Evolutionary conservation across 306 rosid genomes (phyloP), one percentile per base, ranked within the genome.

Genomic region (Acacia melanoxylon): DNA sequence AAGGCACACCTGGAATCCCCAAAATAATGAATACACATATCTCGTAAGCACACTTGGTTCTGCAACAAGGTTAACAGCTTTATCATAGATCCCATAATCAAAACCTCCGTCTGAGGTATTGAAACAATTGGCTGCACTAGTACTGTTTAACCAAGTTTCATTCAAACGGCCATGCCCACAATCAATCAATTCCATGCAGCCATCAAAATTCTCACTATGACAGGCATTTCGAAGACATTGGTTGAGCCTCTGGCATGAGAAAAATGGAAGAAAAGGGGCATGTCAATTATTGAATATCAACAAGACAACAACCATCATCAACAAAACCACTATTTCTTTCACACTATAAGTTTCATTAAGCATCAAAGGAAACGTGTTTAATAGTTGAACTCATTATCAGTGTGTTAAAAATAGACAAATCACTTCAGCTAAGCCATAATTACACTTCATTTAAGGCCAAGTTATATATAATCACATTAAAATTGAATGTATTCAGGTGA

Each of bases 151-250:
- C 97, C 97, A 92, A 9, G 0, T 31, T 46, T 1, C 9, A 72
- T 37, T 16, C 4, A 0, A 2, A 51, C 40, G 37, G 22, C 89
- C 92, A 61, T 86, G 84, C 25, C 93, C 97, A 82, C 98, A 92
- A 80, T 94, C 98, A 70, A 92, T 86, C 73, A 84, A 56, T 63
- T 20, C 22, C 70, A 9, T 33, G 90, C 98, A 94, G 0, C 3
- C 0, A 0, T 0, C 7, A 67, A n/a, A n/a, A 0, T 5, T 24
- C 90, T 45, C 1, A 19, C 15, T 4, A 72, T 22, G 51, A 68
- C 98, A 94, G 68, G 88, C 93, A 13, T 73, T 59, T 81, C 94
- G 82, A 83, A 94, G 83, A 82, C 98, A 93, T 87, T 92, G 94
- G 81, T 89, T 94, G 76, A 94, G 93, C 86, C 97, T 88, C 97